phyloP scores from a whole-genome alignment of 805 yeast species.

The Grigorovia humatica region DNA sequence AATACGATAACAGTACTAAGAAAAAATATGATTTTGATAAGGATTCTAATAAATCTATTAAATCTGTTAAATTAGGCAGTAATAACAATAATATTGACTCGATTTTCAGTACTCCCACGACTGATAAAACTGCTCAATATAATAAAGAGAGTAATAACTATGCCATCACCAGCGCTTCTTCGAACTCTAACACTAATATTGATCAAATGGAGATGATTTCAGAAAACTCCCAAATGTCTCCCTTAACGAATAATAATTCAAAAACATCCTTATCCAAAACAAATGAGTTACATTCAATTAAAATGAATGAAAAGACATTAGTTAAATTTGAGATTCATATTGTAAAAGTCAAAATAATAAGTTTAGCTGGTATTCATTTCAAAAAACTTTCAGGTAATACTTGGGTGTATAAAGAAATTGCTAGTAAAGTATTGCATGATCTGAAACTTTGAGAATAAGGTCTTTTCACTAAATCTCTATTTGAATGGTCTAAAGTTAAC shows the following conservation, averaged over 20 bases:
- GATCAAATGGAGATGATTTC: neutral
- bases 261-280: neutral
- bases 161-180: neutral
- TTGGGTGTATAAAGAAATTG: constrained; percentile 88
- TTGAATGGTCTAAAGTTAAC: too few species aligned
- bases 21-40: neutral
- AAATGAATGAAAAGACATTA: constrained; percentile 35
- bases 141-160: neutral
- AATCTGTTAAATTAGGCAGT: neutral
- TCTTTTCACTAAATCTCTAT: too few species aligned
- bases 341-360: constrained; percentile 85
- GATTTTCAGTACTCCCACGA: neutral
- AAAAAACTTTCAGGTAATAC: constrained; percentile 89
- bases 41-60: neutral
- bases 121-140: neutral
- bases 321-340: constrained; percentile 84
- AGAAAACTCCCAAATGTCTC: neutral
- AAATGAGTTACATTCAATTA: neutral
- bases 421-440: constrained; percentile 71
- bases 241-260: neutral
- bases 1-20: neutral
- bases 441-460: constrained; percentile 44
- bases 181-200: neutral
- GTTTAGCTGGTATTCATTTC: constrained; percentile 88
- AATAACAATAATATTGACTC: neutral